Conservation (phyloP, 2,329 filamentous ascomycete species). For the Hypoxylon sp. region DNA sequence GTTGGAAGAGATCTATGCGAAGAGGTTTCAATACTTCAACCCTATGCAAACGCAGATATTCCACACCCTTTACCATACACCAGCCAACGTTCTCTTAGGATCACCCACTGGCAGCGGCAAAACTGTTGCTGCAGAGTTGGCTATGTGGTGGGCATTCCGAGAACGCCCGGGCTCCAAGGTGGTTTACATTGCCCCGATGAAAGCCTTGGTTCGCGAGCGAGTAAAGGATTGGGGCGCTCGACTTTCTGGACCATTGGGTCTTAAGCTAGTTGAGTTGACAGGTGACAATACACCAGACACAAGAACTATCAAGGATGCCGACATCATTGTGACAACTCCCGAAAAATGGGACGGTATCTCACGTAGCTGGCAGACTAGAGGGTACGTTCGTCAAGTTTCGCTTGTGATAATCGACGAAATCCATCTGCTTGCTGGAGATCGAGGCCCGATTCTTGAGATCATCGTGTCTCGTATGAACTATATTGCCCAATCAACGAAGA, state of each 20-base stretch:
- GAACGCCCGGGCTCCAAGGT: slow-evolving; percentile 96
- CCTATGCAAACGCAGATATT: slow-evolving; percentile 99
- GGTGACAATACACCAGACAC: slow-evolving; percentile 99
- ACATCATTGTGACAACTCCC: slow-evolving; percentile 99
- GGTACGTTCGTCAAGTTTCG: slow-evolving; percentile 94
- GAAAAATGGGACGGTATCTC: slow-evolving; percentile 99
- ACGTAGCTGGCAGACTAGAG: slow-evolving; percentile 97
- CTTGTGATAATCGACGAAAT: slow-evolving; percentile 99
- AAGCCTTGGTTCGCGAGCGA: slow-evolving; percentile 94
- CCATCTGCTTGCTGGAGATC: slow-evolving; percentile 94
- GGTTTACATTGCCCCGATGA: slow-evolving; percentile 99
- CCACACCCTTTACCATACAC: slow-evolving; percentile 93
- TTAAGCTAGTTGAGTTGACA: slow-evolving; percentile 95
- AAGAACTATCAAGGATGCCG: slow-evolving; percentile 92
- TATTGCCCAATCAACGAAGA: slow-evolving; percentile 93
- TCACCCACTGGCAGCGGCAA: slow-evolving; percentile 98
- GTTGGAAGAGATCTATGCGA: slow-evolving; percentile 88
- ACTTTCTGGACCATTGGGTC: slow-evolving; percentile 83
- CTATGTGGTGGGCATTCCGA: slow-evolving; percentile 99
- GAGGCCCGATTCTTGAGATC: slow-evolving; percentile 97
- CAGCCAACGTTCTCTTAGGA: slow-evolving; percentile 91
- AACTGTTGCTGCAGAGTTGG: slow-evolving; percentile 93
- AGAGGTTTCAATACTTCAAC: slow-evolving; percentile 97
- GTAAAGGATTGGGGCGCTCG: slow-evolving; percentile 94
- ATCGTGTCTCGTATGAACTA: slow-evolving; percentile 96